These are phyloP conservation scores for Teunomyces cretensis DNA, from an alignment of 805 yeast genomes.

Conservation along the genomic window DNA sequence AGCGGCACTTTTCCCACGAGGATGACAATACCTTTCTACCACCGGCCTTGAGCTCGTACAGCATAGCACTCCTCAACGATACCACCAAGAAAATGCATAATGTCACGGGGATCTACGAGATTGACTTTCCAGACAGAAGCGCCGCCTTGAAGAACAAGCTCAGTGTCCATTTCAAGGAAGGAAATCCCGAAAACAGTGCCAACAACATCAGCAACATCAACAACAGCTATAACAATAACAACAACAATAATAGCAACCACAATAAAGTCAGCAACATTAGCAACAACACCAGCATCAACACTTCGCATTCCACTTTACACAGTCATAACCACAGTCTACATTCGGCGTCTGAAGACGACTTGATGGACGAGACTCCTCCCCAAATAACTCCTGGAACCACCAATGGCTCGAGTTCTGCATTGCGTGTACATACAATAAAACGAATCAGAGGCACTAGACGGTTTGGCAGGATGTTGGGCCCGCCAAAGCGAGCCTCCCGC, in stretches of 20 bases:
- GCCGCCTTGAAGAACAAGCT: slow-evolving; percentile 27
- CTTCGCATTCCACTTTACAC: slow-evolving; percentile 8
- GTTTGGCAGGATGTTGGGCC: slow-evolving; percentile 44
- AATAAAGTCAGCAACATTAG: slow-evolving; percentile 4
- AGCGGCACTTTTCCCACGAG: slow-evolving; percentile 20
- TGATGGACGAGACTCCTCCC: slow-evolving; percentile 10
- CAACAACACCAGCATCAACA: slow-evolving; percentile 6
- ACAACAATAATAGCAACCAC: background rate
- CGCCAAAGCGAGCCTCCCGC: slow-evolving; percentile 48
- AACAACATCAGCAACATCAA: background rate
- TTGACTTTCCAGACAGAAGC: slow-evolving; percentile 29
- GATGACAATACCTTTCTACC: slow-evolving; percentile 57
- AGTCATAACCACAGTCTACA: slow-evolving; percentile 11
- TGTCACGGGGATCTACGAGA: slow-evolving; percentile 31
- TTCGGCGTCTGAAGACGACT: slow-evolving; percentile 13
- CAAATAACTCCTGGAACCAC: slow-evolving; percentile 10
- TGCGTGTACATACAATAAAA: slow-evolving; percentile 18
- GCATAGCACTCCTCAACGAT: slow-evolving; percentile 52
- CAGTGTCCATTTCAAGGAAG: slow-evolving; percentile 32
- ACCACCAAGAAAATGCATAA: slow-evolving; percentile 7
- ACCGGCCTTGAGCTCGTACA: slow-evolving; percentile 59
- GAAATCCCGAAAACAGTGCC: background rate
- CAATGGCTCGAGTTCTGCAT: slow-evolving; percentile 6
- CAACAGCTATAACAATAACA: background rate
- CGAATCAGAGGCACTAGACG: slow-evolving; percentile 36